phyloP scores from a whole-genome alignment of 163 green algal species.

The Scenedesmus sp. region DNA sequence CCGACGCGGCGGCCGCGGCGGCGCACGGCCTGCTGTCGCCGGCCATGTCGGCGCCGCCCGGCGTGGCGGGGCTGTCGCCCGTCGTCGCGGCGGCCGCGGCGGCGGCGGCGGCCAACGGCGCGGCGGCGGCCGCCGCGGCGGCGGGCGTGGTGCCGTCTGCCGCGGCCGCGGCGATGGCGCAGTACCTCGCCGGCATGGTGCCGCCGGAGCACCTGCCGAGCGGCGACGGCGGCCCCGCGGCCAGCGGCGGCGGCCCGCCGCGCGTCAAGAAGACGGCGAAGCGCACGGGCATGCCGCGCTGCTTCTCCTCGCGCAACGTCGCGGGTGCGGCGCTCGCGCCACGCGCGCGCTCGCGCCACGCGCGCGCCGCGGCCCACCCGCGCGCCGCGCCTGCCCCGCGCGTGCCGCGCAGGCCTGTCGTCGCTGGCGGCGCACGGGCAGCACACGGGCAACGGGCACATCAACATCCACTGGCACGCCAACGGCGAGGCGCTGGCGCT shows the following conservation, averaged over 20 bases:
- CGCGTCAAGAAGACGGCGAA: constrained; percentile 42
- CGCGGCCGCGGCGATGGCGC: constrained; percentile 16
- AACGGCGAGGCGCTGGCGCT: constrained; percentile 39
- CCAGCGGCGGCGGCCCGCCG: constrained; percentile 12
- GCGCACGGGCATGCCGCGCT: constrained; percentile 41
- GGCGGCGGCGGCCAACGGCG: not conserved
- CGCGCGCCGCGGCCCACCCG: not conserved
- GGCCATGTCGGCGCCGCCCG: too few species aligned
- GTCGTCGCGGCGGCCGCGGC: not conserved
- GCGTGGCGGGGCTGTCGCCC: too few species aligned
- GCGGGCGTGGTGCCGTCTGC: not conserved
- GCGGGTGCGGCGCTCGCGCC: too few species aligned
- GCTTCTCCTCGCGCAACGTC: constrained; percentile 26
- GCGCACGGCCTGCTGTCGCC: too few species aligned
- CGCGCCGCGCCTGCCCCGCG: too few species aligned
- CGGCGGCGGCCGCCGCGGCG: constrained; percentile 1
- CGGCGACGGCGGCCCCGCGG: not conserved
- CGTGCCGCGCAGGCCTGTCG: not conserved
- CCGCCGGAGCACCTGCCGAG: not conserved
- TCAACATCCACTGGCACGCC: constrained; percentile 45
- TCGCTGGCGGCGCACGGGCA: not conserved
- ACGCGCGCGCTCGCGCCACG: too few species aligned
- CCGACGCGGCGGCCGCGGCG: not conserved
- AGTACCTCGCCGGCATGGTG: constrained; percentile 8
- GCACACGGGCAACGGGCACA: constrained; percentile 15